Evolutionary conservation across 768 basidiomycete genomes (phyloP), one percentile per base, ranked within the genome.

Genomic region (Exidia glandulosa): DNA sequence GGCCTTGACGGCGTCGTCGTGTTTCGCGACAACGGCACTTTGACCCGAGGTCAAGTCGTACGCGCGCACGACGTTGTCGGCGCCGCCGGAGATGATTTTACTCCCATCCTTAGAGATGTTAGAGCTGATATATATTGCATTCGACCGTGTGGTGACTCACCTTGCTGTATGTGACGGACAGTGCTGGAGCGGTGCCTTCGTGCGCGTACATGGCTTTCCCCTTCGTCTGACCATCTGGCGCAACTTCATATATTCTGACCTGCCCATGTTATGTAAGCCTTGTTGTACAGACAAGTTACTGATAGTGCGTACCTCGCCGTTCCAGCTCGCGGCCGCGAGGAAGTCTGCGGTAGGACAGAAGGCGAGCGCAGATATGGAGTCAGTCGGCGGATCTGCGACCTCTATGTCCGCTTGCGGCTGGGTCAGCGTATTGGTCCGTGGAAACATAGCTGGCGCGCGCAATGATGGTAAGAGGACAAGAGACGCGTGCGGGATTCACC

Each of bases 121-220:
- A 33, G 47, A n/a, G 30, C 4, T 7, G 7, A 25, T 13, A 29
- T 6, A 54, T 4, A 12, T 13, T 54, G 16, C 14, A 25, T 23
- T 1, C 25, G 31, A 32, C 13, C 19, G 3, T 13, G 25, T 9
- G 41, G 25, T 9, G 6, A 56, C 74, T 63, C 56, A 74, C 76
- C 32, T 66, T 68, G 57, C 68, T 72, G 77, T 77, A 79, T 23
- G 67, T 64, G 2, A 77, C 61, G 56, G 72, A 71, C 34, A 79
- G 64, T 0, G 74, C 75, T 0, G 78, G 77, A 2, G 68, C n/a
- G n/a, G n/a, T n/a, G n/a, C n/a, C 76, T 59, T 77, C 74, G 59
- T 79, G 77, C 25, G 60, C 63, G 62, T 75, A 76, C 61, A 68
- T 64, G 0, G 75, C 74, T 59, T 72, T 72, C 14, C 71, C 70